Evolutionary conservation across 192 early-diverging fungal genomes (phyloP).

Genomic region (Spizellomyces punctatus): DNA sequence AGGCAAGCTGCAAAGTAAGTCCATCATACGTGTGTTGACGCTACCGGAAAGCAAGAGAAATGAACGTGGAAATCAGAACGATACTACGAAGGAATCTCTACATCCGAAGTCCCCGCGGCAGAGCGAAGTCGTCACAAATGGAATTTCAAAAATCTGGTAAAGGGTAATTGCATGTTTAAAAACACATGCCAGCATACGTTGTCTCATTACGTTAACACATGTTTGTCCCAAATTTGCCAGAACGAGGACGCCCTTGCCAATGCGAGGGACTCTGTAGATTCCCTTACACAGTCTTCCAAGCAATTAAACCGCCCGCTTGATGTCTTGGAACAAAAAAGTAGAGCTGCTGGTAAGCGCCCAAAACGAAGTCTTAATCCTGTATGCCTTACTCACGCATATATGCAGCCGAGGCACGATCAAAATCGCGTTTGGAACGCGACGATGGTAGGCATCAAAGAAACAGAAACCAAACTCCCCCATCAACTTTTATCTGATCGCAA

Average conservation of each 20-base stretch:
- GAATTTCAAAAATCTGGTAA: constrained; percentile 59
- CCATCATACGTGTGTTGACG: constrained; percentile 15
- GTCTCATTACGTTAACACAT: background rate
- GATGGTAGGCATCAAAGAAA: constrained; percentile 9
- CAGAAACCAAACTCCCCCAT: too few species aligned
- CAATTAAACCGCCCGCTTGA: constrained; percentile 16
- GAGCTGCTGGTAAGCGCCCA: background rate
- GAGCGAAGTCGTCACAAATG: constrained; percentile 77
- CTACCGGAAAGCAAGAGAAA: constrained; percentile 3
- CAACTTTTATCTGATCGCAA: background rate
- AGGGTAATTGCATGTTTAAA: too few species aligned
- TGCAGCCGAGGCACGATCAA: background rate
- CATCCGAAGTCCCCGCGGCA: constrained; percentile 61
- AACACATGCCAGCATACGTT: background rate
- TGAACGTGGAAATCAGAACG: constrained; percentile 44
- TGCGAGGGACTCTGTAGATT: constrained; percentile 60
- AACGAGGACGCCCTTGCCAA: constrained; percentile 58
- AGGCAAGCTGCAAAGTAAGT: constrained; percentile 42
- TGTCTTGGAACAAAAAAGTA: constrained; percentile 7
- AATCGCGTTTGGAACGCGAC: constrained; percentile 6
- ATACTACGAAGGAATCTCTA: constrained; percentile 70
- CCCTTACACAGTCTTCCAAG: constrained; percentile 46
- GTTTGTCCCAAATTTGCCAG: constrained; percentile 2
- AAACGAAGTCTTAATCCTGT: too few species aligned
- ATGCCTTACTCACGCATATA: too few species aligned